phyloP scores from a whole-genome alignment of 2,329 filamentous ascomycete genomes.

The Neonectria magnoliae region DNA sequence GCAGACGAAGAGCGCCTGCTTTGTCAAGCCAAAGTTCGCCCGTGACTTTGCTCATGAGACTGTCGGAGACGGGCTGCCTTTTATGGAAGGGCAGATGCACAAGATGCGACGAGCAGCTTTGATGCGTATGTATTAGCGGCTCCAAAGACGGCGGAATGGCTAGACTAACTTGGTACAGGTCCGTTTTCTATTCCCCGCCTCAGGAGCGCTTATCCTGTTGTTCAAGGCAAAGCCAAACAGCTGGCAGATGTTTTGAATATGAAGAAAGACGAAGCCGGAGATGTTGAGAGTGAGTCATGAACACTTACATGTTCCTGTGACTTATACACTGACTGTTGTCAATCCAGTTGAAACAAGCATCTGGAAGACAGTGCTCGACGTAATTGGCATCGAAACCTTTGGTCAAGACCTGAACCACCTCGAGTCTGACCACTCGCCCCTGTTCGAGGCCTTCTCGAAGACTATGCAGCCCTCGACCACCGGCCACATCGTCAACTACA shows the following conservation, averaged over 20 bases:
- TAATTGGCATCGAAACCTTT: slow-evolving; percentile 48
- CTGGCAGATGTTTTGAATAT: slow-evolving; percentile 37
- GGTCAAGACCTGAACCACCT: slow-evolving; percentile 50
- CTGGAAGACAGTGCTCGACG: slow-evolving; percentile 48
- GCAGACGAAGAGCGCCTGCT: slow-evolving; percentile 39
- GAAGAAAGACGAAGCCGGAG: slow-evolving; percentile 23
- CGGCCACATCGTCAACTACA: slow-evolving; percentile 43
- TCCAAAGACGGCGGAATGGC: background rate
- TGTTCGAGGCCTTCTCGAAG: slow-evolving; percentile 35
- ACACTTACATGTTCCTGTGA: no score
- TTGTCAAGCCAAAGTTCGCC: slow-evolving; percentile 41
- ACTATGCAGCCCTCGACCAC: slow-evolving; percentile 41
- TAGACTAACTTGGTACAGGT: slow-evolving; percentile 30
- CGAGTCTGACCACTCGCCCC: slow-evolving; percentile 36
- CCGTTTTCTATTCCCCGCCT: slow-evolving; percentile 47
- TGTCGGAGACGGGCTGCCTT: slow-evolving; percentile 47
- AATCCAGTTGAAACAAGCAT: slow-evolving; percentile 40
- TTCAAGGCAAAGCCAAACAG: slow-evolving; percentile 48
- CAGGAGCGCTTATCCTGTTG: slow-evolving; percentile 41
- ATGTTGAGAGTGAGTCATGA: slow-evolving; percentile 31
- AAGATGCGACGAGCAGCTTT: slow-evolving; percentile 48
- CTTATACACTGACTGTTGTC: background rate
- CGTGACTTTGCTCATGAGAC: slow-evolving; percentile 38
- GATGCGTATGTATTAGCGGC: slow-evolving; percentile 33
- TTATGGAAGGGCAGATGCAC: slow-evolving; percentile 50